Evolutionary conservation across 345 rosid species (phyloP).

Genomic region (Populus euphratica): DNA sequence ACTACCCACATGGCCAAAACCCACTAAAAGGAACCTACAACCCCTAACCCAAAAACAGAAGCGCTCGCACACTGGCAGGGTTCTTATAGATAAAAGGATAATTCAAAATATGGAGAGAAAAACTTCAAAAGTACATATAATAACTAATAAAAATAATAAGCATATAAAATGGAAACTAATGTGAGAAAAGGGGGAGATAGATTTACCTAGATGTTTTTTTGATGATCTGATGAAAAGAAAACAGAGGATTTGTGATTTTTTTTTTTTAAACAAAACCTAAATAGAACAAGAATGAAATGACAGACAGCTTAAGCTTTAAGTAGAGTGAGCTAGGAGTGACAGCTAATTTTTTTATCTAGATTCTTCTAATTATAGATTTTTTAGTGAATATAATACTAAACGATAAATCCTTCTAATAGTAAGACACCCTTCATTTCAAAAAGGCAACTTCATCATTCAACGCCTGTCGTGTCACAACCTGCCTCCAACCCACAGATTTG

Average conservation of each 20-base stretch:
- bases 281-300: background rate
- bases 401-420: too few species aligned
- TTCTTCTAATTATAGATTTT: too few species aligned
- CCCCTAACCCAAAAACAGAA: conserved; percentile 7
- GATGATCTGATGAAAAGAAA: conserved; percentile 27
- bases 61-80: background rate
- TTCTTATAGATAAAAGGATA: conserved; percentile 41
- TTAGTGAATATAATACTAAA: too few species aligned
- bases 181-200: background rate
- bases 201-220: conserved; percentile 20
- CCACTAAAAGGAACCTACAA: conserved; percentile 16
- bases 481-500: too few species aligned
- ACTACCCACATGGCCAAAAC: conserved; percentile 25
- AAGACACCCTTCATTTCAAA: too few species aligned
- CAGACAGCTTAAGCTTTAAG: too few species aligned
- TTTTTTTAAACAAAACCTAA: background rate
- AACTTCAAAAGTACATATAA: conserved; percentile 12
- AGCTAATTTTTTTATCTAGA: background rate
- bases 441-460: too few species aligned
- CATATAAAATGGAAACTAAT: background rate
- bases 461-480: too few species aligned
- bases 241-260: conserved; percentile 12
- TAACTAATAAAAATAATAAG: conserved; percentile 2
- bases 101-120: conserved; percentile 38
- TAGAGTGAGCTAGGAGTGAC: too few species aligned